Base-by-base conservation (phyloP, 2,329 filamentous ascomycete genomes). In the Cryphonectria japonica region DNA sequence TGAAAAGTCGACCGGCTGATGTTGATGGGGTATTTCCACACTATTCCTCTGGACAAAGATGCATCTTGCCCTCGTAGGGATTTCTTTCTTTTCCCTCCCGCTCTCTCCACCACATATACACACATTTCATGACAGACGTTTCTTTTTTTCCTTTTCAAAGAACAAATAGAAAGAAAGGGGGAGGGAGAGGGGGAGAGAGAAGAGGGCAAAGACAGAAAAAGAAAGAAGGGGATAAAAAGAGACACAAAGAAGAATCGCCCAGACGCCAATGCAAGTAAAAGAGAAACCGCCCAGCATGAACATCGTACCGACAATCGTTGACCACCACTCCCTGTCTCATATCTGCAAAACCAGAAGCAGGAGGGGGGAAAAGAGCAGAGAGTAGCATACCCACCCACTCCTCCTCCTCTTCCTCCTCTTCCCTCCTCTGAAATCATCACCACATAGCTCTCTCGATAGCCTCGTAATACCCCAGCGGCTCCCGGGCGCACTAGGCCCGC, bases 401-500 rank as follows among this genome's bases (percentile, higher is more conserved):
- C 26, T 26, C 43, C 5, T 50, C 46, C 22, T n/a, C 22, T 7
- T 26, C 43, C 5, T 50, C 46, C 22, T n/a, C 22, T 7, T 43
- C 6, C 2, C 22, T 43, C 5, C 2, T 50, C 7, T n/a, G 4
- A 8, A 50, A n/a, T 8, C 26, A 26, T n/a, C n/a, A 29, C 63
- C 69, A 32, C 34, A 52, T 43, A 2, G 26, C 39, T n/a, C 37
- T 50, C 22, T 9, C 63, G 29, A 29, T 66, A 41, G 29, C 39
- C 14, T 34, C 43, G 9, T 57, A 34, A 22, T 59, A 67, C 37
- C 59, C 70, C 46, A 69, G 46, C 46, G 41, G 52, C 65, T 52
- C 57, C 32, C 67, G 43, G 29, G 63, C 61, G 50, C 61, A 67
- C 70, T 74, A 76, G 1, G 71, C 71, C 73, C 77, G 78, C 80